Base-by-base conservation (phyloP, 352 stramenopile species). In the Pythium biforme region DNA sequence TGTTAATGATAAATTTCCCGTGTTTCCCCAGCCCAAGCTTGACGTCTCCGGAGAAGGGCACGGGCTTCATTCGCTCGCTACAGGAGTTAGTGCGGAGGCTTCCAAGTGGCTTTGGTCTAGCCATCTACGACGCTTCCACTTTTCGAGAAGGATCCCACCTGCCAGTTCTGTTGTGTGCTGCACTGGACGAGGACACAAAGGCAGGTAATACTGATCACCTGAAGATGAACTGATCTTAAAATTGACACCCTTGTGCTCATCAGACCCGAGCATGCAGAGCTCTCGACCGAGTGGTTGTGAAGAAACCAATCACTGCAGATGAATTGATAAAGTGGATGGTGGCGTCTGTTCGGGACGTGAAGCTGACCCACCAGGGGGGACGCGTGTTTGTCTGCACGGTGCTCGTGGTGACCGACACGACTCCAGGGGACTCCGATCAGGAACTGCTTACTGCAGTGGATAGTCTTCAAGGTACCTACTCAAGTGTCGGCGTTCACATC, bases 1-100 rank as follows among this genome's bases (percentile, higher is more conserved):
- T 79, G 17, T 57, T 81, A 31, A 26, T 77, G 31, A 50, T 75
- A 43, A 81, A 81, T 19, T 75, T 79, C n/a, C 29, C 41, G 0
- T 70, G 59, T 11, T 68, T 43, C 48, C 70, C 67, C 12, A 74
- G 60, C 39, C 61, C 62, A 10, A 77, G 58, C 34, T 47, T 81
- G 20, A 66, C 54, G 0, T 55, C 58, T 5, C 12, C 33, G 7
- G 48, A 29, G 2, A 64, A 64, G 47, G 55, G 54, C 3, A 33
- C 11, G 9, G 55, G 39, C 2, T 31, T 64, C n/a, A 60, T 56
- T 3, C 22, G 23, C 4, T 59, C 48, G 15, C 25, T 64, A 3
- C 37, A 64, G 37, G 31, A 34, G 17, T 61, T 69, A 2, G 27
- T 69, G 14, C 39, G 22, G 26, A 48, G 34, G 43, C 55, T 69